Evolutionary conservation across 257 asterid species (phyloP).

Genomic region (Solanum appendiculatum): DNA sequence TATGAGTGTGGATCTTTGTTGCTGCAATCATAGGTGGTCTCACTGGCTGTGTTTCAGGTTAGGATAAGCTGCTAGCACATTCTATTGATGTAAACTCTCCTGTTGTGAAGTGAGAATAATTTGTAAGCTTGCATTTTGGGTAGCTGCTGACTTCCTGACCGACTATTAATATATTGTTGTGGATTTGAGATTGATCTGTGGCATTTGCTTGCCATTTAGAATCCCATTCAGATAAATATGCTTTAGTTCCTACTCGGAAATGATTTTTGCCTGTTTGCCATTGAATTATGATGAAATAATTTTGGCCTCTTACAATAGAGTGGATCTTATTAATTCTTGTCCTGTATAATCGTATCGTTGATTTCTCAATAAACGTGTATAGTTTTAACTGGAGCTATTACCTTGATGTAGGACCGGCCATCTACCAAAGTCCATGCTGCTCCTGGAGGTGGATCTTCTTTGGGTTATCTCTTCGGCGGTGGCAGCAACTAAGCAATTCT

Average conservation of each 20-base stretch:
- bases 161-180: background rate
- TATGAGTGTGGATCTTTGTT: background rate
- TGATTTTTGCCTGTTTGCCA: background rate
- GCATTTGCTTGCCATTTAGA: background rate
- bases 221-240: background rate
- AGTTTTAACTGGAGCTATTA: background rate
- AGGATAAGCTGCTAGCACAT: background rate
- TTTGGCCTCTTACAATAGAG: background rate
- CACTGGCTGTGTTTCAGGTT: background rate
- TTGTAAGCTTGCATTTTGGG: background rate
- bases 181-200: background rate
- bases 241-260: background rate
- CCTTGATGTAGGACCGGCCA: slow-evolving; percentile 43
- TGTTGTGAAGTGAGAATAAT: background rate
- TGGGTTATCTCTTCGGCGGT: slow-evolving; percentile 55
- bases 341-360: background rate
- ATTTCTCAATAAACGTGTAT: background rate
- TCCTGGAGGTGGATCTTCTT: slow-evolving; percentile 34
- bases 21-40: background rate
- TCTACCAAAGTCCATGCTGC: slow-evolving; percentile 46
- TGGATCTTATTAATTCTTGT: background rate
- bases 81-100: background rate
- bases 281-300: background rate
- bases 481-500: slow-evolving; percentile 23
- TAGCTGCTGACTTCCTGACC: background rate